These are phyloP conservation scores for Stylosanthes scabra DNA, from an alignment of 331 rosid genomes.

Conservation along the genomic window DNA sequence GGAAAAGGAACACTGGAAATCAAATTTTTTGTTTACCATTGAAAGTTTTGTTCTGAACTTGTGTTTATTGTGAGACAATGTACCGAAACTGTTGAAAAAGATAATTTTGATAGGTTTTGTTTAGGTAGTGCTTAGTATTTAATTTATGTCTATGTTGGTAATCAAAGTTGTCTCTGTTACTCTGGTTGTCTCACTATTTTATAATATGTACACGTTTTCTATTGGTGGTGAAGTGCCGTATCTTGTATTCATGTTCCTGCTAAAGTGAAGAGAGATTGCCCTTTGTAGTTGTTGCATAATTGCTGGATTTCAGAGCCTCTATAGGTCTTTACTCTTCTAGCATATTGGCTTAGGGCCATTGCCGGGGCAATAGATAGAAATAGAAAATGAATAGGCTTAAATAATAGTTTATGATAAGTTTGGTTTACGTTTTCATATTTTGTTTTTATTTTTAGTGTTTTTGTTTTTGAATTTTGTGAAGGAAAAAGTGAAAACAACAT, in stretches of 20 bases:
- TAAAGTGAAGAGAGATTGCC: no score
- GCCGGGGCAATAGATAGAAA: no score
- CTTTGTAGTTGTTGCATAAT: no score
- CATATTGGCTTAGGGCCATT: no score
- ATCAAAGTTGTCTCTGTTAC: constrained; percentile 41
- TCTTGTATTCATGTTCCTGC: constrained; percentile 5
- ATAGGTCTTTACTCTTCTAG: no score
- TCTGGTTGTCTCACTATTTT: constrained; percentile 13
- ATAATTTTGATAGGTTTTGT: constrained; percentile 64
- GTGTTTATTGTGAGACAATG: constrained; percentile 43
- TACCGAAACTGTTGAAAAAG: constrained; percentile 37
- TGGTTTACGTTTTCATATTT: no score
- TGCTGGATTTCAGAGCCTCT: no score
- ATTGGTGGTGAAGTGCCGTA: constrained; percentile 18
- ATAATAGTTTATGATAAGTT: no score
- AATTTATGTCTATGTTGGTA: constrained; percentile 48
- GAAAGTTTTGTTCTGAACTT: constrained; percentile 41
- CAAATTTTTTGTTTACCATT: constrained; percentile 32
- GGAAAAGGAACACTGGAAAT: constrained; percentile 30
- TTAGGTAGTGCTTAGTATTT: constrained; percentile 44
- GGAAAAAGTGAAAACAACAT: no score
- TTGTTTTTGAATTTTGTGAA: no score
- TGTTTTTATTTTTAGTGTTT: no score
- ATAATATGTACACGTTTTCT: constrained; percentile 35
- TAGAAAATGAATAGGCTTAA: no score